Evolutionary conservation across 2,329 filamentous ascomycete species (phyloP).

Genomic region (Claviceps purpurea): DNA sequence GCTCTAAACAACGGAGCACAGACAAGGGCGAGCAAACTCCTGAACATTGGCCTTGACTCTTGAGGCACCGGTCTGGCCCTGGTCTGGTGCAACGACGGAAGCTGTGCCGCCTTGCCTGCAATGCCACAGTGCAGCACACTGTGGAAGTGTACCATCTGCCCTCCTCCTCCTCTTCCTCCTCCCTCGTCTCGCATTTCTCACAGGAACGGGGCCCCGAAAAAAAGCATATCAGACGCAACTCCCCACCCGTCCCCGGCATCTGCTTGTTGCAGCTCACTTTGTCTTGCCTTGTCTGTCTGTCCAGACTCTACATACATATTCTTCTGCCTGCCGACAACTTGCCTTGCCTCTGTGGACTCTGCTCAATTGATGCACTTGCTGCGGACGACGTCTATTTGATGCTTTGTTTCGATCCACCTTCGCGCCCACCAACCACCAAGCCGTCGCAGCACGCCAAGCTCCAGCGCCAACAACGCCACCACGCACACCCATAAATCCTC

Average conservation of each 20-base stretch:
- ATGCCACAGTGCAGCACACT: too few relatives aligned
- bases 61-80: too few relatives aligned
- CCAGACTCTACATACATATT: not conserved
- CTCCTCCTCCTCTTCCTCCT: not conserved
- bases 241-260: conserved; percentile 1
- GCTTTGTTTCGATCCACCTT: conserved; percentile 2
- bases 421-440: conserved; percentile 1
- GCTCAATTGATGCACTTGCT: conserved; percentile 2
- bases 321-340: not conserved
- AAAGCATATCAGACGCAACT: conserved; percentile 7
- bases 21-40: too few relatives aligned
- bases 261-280: not conserved
- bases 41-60: too few relatives aligned
- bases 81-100: not conserved
- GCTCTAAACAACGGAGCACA: too few relatives aligned
- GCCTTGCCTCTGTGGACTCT: not conserved
- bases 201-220: not conserved
- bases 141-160: not conserved
- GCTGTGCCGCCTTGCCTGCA: not conserved
- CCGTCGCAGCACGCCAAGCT: not conserved
- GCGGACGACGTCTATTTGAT: not conserved
- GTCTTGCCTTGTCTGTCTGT: not conserved
- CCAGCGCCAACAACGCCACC: not conserved
- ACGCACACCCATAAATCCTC: not conserved
- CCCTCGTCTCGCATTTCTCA: not conserved